Percentiles rank a stretch among this genome's conserved stretches.
Evolutionary conservation across 768 basidiomycete genomes (phyloP).

Genomic region (Boletus rufocinnamomeus): DNA sequence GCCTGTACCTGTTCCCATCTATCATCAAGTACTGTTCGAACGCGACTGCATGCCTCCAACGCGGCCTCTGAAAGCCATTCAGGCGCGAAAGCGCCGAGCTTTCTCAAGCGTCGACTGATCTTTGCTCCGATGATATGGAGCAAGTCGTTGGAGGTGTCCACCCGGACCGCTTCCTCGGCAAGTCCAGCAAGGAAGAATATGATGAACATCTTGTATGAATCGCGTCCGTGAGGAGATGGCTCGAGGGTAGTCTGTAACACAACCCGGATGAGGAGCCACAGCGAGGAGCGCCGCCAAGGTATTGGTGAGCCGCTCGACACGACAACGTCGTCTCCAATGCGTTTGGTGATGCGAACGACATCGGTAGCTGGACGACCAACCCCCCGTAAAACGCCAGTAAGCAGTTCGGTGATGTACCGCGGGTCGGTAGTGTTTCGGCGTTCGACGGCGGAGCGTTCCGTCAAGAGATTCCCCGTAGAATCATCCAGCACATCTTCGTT

Average conservation of each 20-base stretch:
- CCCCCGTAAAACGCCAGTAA: constrained; percentile 46
- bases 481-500: constrained; percentile 32
- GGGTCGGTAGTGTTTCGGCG: constrained; percentile 35
- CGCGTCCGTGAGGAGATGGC: constrained; percentile 4
- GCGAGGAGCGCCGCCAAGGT: constrained; percentile 40
- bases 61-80: constrained; percentile 17
- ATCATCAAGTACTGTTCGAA: constrained; percentile 28
- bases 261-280: constrained; percentile 41
- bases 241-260: constrained; percentile 35
- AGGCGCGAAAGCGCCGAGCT: constrained; percentile 31
- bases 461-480: not conserved
- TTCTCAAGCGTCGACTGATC: constrained; percentile 39
- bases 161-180: constrained; percentile 22
- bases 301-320: constrained; percentile 15
- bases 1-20: constrained; percentile 40
- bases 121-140: constrained; percentile 42
- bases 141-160: constrained; percentile 31
- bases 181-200: constrained; percentile 39
- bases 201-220: constrained; percentile 51
- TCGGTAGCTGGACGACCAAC: constrained; percentile 25
- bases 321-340: constrained; percentile 34
- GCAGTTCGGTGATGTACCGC: constrained; percentile 47
- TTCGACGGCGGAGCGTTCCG: constrained; percentile 33
- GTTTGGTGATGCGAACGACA: constrained; percentile 33
- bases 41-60: constrained; percentile 12